Evolutionary conservation across 345 rosid genomes (phyloP), one percentile per base, ranked within the genome.

Genomic region (Aurinia saxatilis): DNA sequence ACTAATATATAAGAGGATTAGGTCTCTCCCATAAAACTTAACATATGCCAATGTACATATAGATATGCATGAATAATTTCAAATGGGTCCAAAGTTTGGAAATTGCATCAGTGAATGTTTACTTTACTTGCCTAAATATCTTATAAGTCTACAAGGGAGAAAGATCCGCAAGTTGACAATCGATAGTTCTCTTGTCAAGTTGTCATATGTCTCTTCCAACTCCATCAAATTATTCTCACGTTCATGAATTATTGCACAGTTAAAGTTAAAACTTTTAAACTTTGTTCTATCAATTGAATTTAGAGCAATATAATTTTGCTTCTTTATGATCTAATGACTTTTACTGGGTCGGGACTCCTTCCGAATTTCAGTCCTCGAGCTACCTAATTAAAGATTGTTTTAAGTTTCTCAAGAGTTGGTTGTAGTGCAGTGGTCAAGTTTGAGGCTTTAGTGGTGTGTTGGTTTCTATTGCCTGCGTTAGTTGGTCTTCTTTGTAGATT

Each of bases 181-280:
- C 57, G 25, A 47, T 5, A 67, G 57, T 38, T 48, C 29, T 60
- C 33, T 60, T 60, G 50, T 60, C 73, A 68, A 68, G 66, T 59
- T 68, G 73, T 68, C 40, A 42, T n/a, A n/a, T 35, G 61, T 52
- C 67, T 68, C 73, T 52, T 51, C 67, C 48, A 35, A 52, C 3
- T 52, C 54, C 56, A 60, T 62, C 67, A 17, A 68, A 35, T 44
- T 68, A 68, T 68, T 68, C 73, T 52, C 57, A 1, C 49, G 23
- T 40, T 36, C 56, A 14, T 29, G 14, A 39, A 17, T 13, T 13
- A 27, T 39, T 14, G 19, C 38, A 55, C 21, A 66, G 12, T 17
- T 67, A 15, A 48, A 13, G 10, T 7, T 17, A 49, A 25, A 8
- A 27, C 29, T 65, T 35, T 16, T 4, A 50, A 50, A 18, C 21